Evolutionary conservation across 352 stramenopile genomes (phyloP).

Genomic region (Phytophthora europaea): DNA sequence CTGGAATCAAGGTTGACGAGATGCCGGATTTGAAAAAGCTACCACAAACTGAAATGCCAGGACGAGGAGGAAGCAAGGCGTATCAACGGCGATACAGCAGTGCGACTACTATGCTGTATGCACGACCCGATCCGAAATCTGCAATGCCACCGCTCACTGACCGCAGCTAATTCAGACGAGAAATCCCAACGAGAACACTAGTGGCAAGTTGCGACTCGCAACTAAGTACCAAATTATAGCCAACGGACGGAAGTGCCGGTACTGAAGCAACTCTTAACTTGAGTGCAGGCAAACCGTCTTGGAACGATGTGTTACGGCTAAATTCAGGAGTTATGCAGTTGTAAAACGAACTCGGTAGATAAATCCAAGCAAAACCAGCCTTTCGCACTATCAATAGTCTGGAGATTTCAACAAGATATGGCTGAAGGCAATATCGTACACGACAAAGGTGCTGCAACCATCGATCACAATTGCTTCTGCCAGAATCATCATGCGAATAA

Average conservation of each 20-base stretch:
- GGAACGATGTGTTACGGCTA: neutral
- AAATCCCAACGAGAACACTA: too few species aligned
- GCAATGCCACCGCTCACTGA: slow-evolving; percentile 1
- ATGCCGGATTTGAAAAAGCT: slow-evolving; percentile 2
- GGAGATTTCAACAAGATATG: neutral
- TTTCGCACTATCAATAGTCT: slow-evolving; percentile 1
- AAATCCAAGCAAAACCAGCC: neutral
- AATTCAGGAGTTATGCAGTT: neutral
- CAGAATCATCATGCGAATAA: neutral
- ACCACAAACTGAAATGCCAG: neutral
- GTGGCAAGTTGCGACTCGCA: too few species aligned
- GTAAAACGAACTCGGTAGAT: neutral
- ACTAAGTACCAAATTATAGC: too few species aligned
- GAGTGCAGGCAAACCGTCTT: neutral
- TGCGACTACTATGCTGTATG: neutral
- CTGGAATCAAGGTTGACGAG: slow-evolving; percentile 1
- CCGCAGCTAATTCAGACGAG: neutral
- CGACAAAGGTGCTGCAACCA: neutral
- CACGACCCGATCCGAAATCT: neutral
- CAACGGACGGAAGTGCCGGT: too few species aligned
- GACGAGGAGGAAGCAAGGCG: neutral
- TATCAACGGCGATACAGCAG: slow-evolving; percentile 16
- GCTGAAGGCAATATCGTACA: neutral
- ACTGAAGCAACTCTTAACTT: too few species aligned
- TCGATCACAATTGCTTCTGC: neutral